Evolutionary conservation across 31 red algal species (phyloP), one percentile per base, ranked within the genome.

Genomic region (Porphyra umbilicalis): DNA sequence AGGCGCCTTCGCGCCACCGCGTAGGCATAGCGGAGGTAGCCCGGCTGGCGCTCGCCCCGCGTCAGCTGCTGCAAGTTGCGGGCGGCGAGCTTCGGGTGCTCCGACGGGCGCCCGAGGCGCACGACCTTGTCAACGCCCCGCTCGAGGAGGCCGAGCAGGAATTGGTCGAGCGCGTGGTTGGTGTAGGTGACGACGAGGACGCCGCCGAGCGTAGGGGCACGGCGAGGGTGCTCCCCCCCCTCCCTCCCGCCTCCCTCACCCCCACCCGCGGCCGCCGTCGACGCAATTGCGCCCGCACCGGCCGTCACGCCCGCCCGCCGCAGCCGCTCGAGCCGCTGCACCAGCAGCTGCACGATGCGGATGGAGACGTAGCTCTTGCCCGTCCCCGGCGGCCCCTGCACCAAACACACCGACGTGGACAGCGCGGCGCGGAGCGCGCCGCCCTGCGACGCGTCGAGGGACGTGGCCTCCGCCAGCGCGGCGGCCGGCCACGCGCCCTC

Each of bases 331-430:
- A 7, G 57, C 20, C 57, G 57, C 57, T 71, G 57, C 57, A n/a
- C 18, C 25, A 71, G 57, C 57, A 71, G 20, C 57, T 71, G 57
- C 20, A 86, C 80, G 8, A 91, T 33, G 25, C 78, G 77, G 34
- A 91, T 80, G 6, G 84, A 84, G 78, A 91, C 33, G 36, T 86
- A 92, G 35, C 81, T 79, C 42, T 92, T 92, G 80, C 90, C 90
- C 35, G 90, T 92, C 38, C 90, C 90, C 67, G 90, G 90, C 35
- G 90, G 90, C 18, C 90, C 90, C 75, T 92, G 90, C n/a, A 85
- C 83, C 34, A 83, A 78, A 44, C 79, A 76, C 39, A 91, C 34
- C 18, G 78, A 39, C 30, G 71, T 85, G 18, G 83, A 77, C 44
- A 91, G 79, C 20, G 78, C 75, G 6, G 79, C 89, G 35, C 75